phyloP scores from a whole-genome alignment of 108 stramenopile genomes.

The Skeletonema grethae region DNA sequence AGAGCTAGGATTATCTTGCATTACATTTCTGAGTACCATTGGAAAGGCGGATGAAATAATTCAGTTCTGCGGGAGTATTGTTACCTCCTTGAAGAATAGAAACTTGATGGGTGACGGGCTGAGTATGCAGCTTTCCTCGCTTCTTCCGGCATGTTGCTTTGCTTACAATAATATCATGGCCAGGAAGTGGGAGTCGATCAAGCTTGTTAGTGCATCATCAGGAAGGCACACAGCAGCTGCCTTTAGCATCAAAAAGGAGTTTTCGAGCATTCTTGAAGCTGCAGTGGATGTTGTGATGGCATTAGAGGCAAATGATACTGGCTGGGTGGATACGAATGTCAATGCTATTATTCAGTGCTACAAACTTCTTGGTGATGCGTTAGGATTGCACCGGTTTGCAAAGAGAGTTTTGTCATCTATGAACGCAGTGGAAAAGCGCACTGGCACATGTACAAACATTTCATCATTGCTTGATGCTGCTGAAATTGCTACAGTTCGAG shows the following conservation, averaged over 20 bases:
- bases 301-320: background rate
- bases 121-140: background rate
- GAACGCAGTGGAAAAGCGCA: background rate
- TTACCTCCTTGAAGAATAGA: background rate
- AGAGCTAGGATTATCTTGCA: slow-evolving; percentile 20
- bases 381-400: slow-evolving; percentile 18
- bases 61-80: slow-evolving; percentile 6
- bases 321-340: slow-evolving; percentile 23
- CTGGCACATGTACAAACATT: slow-evolving; percentile 23
- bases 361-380: slow-evolving; percentile 42
- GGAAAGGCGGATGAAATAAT: slow-evolving; percentile 39
- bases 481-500: slow-evolving; percentile 50
- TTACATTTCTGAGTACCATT: slow-evolving; percentile 20
- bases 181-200: slow-evolving; percentile 43
- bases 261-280: slow-evolving; percentile 23
- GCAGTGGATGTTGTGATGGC: background rate
- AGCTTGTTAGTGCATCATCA: slow-evolving; percentile 20
- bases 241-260: slow-evolving; percentile 22
- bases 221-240: slow-evolving; percentile 35
- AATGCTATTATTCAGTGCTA: slow-evolving; percentile 42
- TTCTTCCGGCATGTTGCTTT: slow-evolving; percentile 28
- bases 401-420: slow-evolving; percentile 21
- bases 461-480: slow-evolving; percentile 34
- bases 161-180: slow-evolving; percentile 36
- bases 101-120: background rate